Evolutionary conservation across 169 alveolate species (phyloP).

Genomic region (Babesia caballi): DNA sequence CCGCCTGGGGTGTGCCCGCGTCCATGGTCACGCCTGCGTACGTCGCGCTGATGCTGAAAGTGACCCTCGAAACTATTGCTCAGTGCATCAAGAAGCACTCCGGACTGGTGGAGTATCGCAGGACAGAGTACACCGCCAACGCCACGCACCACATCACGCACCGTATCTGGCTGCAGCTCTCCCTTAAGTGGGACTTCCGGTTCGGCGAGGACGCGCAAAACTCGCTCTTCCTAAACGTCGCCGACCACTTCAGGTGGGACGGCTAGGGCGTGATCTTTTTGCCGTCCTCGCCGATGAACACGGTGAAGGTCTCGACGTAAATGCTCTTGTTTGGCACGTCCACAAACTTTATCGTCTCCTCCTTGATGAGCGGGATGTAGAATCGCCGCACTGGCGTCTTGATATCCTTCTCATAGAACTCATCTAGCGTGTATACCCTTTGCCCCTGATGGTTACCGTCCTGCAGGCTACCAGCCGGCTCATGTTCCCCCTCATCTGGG

Average conservation of each 20-base stretch:
- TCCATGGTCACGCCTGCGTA: slow-evolving; percentile 25
- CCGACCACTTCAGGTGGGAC: slow-evolving; percentile 75
- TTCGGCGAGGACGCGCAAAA: slow-evolving; percentile 54
- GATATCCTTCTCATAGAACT: slow-evolving; percentile 10
- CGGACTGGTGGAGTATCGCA: slow-evolving; percentile 58
- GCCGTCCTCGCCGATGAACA: slow-evolving; percentile 57
- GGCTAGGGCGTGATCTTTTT: slow-evolving; percentile 25
- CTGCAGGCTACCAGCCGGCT: no score
- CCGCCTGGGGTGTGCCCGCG: slow-evolving; percentile 58
- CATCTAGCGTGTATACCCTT: slow-evolving; percentile 30
- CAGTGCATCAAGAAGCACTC: slow-evolving; percentile 39
- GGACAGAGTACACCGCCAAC: slow-evolving; percentile 73
- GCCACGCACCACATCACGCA: slow-evolving; percentile 76
- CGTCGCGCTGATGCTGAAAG: slow-evolving; percentile 39
- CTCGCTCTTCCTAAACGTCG: slow-evolving; percentile 69
- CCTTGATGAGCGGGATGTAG: slow-evolving; percentile 54
- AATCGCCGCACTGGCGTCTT: slow-evolving; percentile 42
- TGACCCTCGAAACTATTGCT: slow-evolving; percentile 29
- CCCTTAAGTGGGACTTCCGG: slow-evolving; percentile 69
- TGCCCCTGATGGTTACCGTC: no score
- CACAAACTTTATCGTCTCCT: slow-evolving; percentile 45
- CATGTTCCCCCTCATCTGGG: not conserved
- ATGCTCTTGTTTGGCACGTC: slow-evolving; percentile 59
- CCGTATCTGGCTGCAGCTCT: slow-evolving; percentile 75
- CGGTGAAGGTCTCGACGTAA: slow-evolving; percentile 54